A percentile compares a stretch with the other conserved stretches of the same genome.
phyloP scores from a whole-genome alignment of 148 eudicot genomes.

The Cornus controversa region DNA sequence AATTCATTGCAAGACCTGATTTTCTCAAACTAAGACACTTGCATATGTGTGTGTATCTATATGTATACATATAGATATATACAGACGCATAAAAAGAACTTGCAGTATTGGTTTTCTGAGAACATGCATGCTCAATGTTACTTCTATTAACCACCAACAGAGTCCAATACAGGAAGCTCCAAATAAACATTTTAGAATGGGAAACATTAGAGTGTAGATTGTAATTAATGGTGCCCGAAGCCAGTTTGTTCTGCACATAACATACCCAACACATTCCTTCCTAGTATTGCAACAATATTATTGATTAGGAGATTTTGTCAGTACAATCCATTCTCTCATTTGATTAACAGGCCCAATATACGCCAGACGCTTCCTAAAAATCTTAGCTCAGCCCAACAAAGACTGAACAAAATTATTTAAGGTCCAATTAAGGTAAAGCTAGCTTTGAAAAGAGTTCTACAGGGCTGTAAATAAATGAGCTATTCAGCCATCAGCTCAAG shows the following conservation, averaged over 20 bases:
- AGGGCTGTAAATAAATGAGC: no score
- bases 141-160: not conserved
- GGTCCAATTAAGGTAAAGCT: no score
- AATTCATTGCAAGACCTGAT: not conserved
- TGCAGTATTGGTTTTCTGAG: not conserved
- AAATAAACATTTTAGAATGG: not conserved
- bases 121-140: not conserved
- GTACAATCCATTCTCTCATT: not conserved
- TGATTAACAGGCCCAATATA: not conserved
- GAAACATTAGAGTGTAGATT: not conserved
- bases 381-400: no score
- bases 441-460: no score
- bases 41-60: no score
- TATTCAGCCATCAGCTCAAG: no score
- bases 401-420: no score
- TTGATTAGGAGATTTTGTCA: not conserved
- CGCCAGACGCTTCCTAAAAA: no score
- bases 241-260: not conserved
- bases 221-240: not conserved
- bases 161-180: not conserved
- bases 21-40: not conserved
- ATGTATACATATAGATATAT: no score
- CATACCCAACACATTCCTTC: conserved; percentile 7
- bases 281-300: not conserved
- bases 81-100: no score